Base-by-base conservation (phyloP, 2,329 filamentous ascomycete genomes). In the Aspergillus piperis region DNA sequence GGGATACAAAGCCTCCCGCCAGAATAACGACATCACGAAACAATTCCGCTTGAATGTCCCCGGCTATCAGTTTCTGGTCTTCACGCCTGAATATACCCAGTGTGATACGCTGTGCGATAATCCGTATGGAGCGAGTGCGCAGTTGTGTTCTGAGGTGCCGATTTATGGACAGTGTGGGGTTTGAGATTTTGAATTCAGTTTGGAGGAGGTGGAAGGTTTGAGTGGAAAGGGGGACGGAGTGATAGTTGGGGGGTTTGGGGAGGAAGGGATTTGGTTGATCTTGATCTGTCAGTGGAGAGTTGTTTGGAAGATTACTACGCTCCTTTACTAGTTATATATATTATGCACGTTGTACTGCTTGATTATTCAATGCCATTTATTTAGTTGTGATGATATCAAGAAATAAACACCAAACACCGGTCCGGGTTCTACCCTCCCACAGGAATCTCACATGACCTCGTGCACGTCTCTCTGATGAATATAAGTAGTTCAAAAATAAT, bases 11-110 rank as follows among this genome's bases (percentile, higher is more conserved):
- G 73, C 75, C 30, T 74, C 71, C 17, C 25, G 58, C 17, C 8
- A 67, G 42, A 71, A 77, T 61, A 59, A 68, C 11, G 62, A 77
- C 57, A 57, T 71, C 51, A 52, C 59, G 19, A 64, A 71, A 58
- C 73, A 77, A 64, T 78, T 77, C 73, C 74, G 76, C 21, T 68
- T 78, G 25, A 65, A 69, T 23, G 71, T 78, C 64, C 71, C 73
- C 54, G 70, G 76, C 59, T 78, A 75, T 59, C 62, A 76, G 66
- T 77, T 75, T 66, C 64, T 78, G 50, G 76, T 78, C 30, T 78
- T 78, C 52, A 71, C 71, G 3, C 72, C 73, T 0, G 70, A 75
- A 63, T 66, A 68, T 11, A 77, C 73, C 3, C 62, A 60, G 57
- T 78, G 76, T 62, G 66, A 78, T 47, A 73, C 70, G 3, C 70